These are phyloP conservation scores for Astrocystis sublimbata DNA, from an alignment of 495 filamentous ascomycete species.

Conservation along the genomic window DNA sequence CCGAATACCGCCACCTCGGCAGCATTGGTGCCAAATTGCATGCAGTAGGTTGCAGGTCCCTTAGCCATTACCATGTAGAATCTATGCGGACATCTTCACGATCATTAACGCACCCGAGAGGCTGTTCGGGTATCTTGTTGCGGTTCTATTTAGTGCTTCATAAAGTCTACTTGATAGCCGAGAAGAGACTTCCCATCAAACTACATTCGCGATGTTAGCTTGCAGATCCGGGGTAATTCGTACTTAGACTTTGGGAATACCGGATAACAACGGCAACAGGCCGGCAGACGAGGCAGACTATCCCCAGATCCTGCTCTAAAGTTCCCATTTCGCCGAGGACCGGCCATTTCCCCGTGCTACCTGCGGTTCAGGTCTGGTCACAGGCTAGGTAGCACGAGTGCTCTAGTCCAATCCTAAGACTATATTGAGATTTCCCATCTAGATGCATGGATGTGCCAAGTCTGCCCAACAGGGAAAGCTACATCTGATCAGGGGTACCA, in stretches of 20 bases:
- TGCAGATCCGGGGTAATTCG: slow-evolving; percentile 11
- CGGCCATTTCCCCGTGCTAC: background rate
- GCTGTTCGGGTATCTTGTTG: too few relatives aligned
- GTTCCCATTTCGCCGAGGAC: background rate
- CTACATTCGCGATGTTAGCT: slow-evolving; percentile 1
- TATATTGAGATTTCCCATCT: too few relatives aligned
- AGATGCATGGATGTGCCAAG: background rate
- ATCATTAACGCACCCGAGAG: too few relatives aligned
- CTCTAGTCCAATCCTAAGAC: too few relatives aligned
- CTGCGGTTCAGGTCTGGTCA: too few relatives aligned
- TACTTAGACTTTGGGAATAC: background rate
- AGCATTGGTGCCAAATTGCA: background rate
- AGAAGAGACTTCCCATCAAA: background rate
- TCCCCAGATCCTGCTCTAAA: background rate
- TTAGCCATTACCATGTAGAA: background rate
- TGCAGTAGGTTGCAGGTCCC: background rate
- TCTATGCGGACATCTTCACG: too few relatives aligned
- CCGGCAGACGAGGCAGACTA: background rate
- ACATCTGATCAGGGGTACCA: background rate
- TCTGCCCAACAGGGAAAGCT: background rate
- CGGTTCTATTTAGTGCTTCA: too few relatives aligned
- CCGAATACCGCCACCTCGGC: background rate
- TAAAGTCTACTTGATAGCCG: background rate
- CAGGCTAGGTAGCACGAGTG: too few relatives aligned
- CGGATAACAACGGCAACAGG: background rate